Percentiles rank a stretch among this genome's conserved stretches.
Evolutionary conservation across 176 grass and related monocot genomes (phyloP).

Genomic region (Oryza coarctata): DNA sequence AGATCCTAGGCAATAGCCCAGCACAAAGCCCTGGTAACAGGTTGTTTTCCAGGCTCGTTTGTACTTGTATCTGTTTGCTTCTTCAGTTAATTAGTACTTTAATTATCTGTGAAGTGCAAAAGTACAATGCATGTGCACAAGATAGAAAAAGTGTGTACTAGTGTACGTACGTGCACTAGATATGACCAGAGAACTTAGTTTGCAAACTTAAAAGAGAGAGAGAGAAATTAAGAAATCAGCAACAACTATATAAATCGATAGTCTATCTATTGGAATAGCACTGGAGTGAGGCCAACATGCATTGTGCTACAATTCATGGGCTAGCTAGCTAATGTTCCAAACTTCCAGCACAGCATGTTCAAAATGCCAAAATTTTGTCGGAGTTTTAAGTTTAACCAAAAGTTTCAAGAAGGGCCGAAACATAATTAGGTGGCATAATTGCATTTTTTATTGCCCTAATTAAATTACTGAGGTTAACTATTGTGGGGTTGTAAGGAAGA

Average conservation of each 20-base stretch:
- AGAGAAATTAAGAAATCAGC: background rate
- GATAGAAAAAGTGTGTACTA: background rate
- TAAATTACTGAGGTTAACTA: background rate
- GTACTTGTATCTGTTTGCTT: background rate
- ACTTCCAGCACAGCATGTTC: slow-evolving; percentile 28
- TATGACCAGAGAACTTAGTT: background rate
- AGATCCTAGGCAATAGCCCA: slow-evolving; percentile 41
- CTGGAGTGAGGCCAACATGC: slow-evolving; percentile 19
- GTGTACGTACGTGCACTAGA: slow-evolving; percentile 35
- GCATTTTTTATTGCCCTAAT: background rate
- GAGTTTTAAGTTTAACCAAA: background rate
- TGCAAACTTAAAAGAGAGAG: background rate
- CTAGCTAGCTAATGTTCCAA: slow-evolving; percentile 20
- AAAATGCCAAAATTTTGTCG: background rate
- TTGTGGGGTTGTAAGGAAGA: background rate
- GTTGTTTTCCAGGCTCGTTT: slow-evolving; percentile 28
- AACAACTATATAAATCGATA: background rate
- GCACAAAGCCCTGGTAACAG: slow-evolving; percentile 26
- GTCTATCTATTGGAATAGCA: background rate
- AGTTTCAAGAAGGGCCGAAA: background rate
- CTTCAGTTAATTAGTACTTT: background rate
- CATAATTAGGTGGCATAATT: background rate
- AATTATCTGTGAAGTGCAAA: background rate
- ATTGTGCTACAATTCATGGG: background rate
- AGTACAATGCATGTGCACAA: slow-evolving; percentile 24